Conservation (phyloP, 2,329 filamentous ascomycete genomes). For the Colletotrichum echinochloae region DNA sequence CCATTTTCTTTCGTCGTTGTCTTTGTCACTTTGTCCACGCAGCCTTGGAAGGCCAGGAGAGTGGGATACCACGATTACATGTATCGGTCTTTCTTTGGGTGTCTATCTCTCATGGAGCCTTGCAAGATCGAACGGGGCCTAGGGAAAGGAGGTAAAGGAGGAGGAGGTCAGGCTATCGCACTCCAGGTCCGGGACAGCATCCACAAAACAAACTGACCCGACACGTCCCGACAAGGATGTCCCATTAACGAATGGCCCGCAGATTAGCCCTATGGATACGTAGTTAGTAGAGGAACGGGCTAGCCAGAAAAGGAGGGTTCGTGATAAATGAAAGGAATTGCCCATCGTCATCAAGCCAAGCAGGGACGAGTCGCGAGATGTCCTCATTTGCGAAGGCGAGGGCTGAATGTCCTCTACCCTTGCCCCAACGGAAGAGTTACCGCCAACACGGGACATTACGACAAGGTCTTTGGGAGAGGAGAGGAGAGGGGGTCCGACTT, state of each 20-base stretch:
- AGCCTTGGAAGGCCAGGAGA: not conserved
- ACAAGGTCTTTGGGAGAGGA: not conserved
- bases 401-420: not conserved
- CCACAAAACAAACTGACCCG: not conserved
- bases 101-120: not conserved
- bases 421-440: not conserved
- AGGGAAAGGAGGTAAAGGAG: not conserved
- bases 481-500: not conserved
- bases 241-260: not conserved
- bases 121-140: no score
- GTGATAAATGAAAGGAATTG: constrained; percentile 10
- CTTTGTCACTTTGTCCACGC: not conserved
- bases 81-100: not conserved
- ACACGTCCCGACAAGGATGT: not conserved
- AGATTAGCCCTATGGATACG: not conserved
- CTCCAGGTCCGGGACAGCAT: not conserved
- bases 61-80: not conserved
- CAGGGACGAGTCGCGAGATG: constrained; percentile 14
- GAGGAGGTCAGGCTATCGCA: not conserved
- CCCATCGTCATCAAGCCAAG: constrained; percentile 10
- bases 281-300: not conserved
- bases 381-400: constrained; percentile 1
- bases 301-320: constrained; percentile 1
- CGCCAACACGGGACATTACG: not conserved
- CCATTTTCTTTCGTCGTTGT: not conserved